Evolutionary conservation across 345 rosid genomes (phyloP).

Genomic region (Heritiera fomes): DNA sequence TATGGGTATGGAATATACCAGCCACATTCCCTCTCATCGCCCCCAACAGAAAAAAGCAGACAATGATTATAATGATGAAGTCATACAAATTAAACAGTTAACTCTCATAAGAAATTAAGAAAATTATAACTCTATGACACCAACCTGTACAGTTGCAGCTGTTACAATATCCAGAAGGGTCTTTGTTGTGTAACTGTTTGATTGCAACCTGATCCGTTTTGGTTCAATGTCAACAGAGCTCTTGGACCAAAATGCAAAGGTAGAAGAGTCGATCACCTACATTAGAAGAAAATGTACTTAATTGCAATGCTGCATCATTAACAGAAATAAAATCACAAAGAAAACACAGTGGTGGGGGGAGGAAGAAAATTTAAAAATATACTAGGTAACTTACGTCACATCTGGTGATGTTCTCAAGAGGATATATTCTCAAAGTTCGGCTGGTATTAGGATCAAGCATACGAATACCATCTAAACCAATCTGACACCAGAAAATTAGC

Average conservation of each 20-base stretch:
- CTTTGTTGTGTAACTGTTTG: slow-evolving; percentile 84
- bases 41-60: background rate
- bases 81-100: no score
- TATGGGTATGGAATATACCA: background rate
- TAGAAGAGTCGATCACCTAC: slow-evolving; percentile 80
- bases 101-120: background rate
- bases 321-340: slow-evolving; percentile 1
- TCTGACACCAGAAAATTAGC: slow-evolving; percentile 42
- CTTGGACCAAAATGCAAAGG: slow-evolving; percentile 95
- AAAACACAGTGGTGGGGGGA: background rate
- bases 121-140: slow-evolving; percentile 1
- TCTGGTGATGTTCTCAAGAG: slow-evolving; percentile 89
- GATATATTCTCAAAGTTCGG: slow-evolving; percentile 88
- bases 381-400: slow-evolving; percentile 68
- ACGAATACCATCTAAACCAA: slow-evolving; percentile 95
- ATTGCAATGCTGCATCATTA: background rate
- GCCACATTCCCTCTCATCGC: no score
- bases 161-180: slow-evolving; percentile 90
- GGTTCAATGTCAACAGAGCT: slow-evolving; percentile 91
- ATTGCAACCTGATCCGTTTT: slow-evolving; percentile 90
- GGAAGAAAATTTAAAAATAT: background rate
- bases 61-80: background rate
- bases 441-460: slow-evolving; percentile 93
- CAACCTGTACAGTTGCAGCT: slow-evolving; percentile 98
- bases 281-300: background rate